Percentiles rank a stretch among this genome's conserved stretches.
phyloP scores from a whole-genome alignment of 176 grass and related monocot species.

The Juncus effusus region DNA sequence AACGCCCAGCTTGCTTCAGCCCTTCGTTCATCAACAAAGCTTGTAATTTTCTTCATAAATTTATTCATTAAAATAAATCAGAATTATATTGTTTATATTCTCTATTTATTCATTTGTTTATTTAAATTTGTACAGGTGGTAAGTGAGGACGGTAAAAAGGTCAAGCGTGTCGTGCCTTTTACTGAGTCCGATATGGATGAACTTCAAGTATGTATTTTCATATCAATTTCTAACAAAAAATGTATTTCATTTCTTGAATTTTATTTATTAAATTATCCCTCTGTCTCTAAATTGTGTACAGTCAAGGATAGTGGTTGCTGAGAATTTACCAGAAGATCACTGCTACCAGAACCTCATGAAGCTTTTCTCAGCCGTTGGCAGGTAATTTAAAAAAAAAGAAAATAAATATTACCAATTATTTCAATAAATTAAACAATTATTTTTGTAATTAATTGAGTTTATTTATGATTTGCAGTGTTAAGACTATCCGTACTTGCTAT shows the following conservation, averaged over 20 bases:
- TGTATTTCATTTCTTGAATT: constrained; percentile 20
- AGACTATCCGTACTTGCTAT: constrained; percentile 96
- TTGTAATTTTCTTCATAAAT: constrained; percentile 48
- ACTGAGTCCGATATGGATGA: constrained; percentile 89
- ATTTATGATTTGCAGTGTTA: constrained; percentile 48
- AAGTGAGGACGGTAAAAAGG: constrained; percentile 91
- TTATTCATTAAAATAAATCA: constrained; percentile 17
- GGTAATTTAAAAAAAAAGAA: constrained; percentile 35
- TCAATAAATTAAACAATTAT: too few relatives aligned
- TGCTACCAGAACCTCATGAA: constrained; percentile 99
- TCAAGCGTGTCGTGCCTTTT: constrained; percentile 71
- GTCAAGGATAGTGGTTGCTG: constrained; percentile 92
- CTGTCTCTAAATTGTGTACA: constrained; percentile 26
- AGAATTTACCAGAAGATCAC: constrained; percentile 99
- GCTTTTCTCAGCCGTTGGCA: constrained; percentile 88
- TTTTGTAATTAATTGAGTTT: too few relatives aligned
- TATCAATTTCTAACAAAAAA: constrained; percentile 6
- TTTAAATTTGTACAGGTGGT: constrained; percentile 50
- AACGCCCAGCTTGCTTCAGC: constrained; percentile 77
- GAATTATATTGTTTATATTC: constrained; percentile 25
- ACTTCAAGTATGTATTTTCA: constrained; percentile 58
- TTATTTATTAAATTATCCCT: constrained; percentile 8
- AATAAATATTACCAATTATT: constrained; percentile 8
- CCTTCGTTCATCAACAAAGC: constrained; percentile 87
- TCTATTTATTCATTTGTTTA: constrained; percentile 11